These are phyloP conservation scores for Leptographium radiaticola DNA, from an alignment of 2,329 filamentous ascomycete genomes.

Conservation along the genomic window DNA sequence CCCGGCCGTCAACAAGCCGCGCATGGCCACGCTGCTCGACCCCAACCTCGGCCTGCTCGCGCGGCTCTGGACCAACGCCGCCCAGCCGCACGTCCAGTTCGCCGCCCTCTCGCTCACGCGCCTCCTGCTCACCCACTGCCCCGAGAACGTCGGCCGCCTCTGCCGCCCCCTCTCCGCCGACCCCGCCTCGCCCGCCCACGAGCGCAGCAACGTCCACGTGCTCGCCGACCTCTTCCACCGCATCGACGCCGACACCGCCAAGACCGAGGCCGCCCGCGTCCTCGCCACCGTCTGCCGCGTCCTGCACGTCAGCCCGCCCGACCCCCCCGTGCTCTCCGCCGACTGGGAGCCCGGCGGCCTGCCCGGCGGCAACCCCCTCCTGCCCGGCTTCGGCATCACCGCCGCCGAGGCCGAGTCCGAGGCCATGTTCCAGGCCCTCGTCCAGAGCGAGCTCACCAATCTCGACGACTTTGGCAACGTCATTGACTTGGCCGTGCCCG, in stretches of 20 bases:
- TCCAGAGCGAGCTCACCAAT: too few species aligned
- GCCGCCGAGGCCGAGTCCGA: constrained; percentile 11
- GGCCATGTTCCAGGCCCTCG: too few species aligned
- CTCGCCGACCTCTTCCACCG: constrained; percentile 27
- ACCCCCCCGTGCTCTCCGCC: constrained; percentile 16
- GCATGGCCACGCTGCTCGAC: constrained; percentile 35
- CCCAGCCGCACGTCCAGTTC: constrained; percentile 45
- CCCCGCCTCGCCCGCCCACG: constrained; percentile 20
- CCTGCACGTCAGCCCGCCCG: constrained; percentile 29
- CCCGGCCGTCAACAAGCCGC: constrained; percentile 37
- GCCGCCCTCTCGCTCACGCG: constrained; percentile 44
- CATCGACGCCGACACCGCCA: constrained; percentile 40
- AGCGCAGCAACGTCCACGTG: constrained; percentile 22
- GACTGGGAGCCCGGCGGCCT: constrained; percentile 18
- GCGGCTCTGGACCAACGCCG: constrained; percentile 36
- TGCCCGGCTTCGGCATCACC: too few species aligned
- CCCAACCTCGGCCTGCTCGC: constrained; percentile 28
- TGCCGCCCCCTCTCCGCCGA: constrained; percentile 27
- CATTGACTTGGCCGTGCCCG: not conserved
- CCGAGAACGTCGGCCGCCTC: constrained; percentile 37
- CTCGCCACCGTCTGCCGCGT: constrained; percentile 39
- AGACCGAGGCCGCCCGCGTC: constrained; percentile 45
- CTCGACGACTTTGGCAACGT: too few species aligned
- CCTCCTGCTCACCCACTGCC: constrained; percentile 39
- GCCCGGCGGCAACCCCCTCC: too few species aligned